These are phyloP conservation scores for Rutstroemia sp. DNA, from an alignment of 2,329 filamentous ascomycete species.

Conservation along the genomic window DNA sequence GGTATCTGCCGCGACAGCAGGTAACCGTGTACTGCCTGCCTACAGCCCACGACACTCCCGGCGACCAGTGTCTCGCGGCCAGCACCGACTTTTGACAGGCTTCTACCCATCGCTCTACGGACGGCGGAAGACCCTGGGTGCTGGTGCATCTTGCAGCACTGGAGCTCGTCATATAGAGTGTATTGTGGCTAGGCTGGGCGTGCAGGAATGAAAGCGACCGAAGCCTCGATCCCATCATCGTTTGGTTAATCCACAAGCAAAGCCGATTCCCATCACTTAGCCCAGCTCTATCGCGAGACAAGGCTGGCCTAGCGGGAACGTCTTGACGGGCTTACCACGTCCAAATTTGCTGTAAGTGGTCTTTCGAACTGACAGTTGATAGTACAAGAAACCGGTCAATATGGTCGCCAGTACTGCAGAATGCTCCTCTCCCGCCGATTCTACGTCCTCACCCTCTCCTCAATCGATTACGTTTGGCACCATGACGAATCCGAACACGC, in stretches of 20 bases:
- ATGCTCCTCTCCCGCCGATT: neutral
- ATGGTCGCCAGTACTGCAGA: neutral
- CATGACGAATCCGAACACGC: neutral
- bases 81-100: constrained; percentile 2
- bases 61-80: neutral
- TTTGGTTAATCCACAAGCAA: neutral
- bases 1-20: neutral
- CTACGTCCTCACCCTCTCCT: neutral
- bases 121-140: neutral
- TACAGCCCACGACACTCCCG: neutral
- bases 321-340: neutral
- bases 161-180: neutral
- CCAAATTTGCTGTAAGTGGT: neutral
- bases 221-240: neutral
- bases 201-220: neutral
- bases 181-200: neutral
- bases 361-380: neutral
- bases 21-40: neutral
- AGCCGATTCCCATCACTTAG: neutral
- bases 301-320: neutral
- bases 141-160: constrained; percentile 1
- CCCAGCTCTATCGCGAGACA: neutral
- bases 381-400: neutral
- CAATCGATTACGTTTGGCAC: neutral
- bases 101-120: constrained; percentile 1